phyloP scores from a whole-genome alignment of 2,329 filamentous ascomycete genomes.

The Xylaria sp. region DNA sequence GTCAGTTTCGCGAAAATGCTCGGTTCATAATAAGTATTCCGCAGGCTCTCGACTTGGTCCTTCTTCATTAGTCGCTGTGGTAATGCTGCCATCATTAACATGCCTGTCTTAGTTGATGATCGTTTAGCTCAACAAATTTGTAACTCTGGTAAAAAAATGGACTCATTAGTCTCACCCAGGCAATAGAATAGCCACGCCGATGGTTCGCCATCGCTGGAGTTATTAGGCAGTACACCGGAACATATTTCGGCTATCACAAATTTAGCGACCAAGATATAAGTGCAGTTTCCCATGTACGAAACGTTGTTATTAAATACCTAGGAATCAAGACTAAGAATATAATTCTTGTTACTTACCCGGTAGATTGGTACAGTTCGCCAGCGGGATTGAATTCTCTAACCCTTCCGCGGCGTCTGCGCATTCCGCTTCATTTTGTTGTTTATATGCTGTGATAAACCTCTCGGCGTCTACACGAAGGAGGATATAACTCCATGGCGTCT shows the following conservation, averaged over 20 bases:
- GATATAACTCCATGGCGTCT: conserved; percentile 6
- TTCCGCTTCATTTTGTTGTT: background rate
- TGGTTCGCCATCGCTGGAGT: background rate
- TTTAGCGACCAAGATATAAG: background rate
- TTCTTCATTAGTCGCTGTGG: background rate
- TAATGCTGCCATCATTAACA: conserved; percentile 17
- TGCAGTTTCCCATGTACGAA: background rate
- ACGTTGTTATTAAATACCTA: background rate
- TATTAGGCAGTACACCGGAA: background rate
- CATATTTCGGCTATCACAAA: background rate
- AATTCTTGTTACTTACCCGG: background rate
- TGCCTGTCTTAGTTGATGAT: background rate
- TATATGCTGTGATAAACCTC: background rate
- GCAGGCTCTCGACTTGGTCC: background rate
- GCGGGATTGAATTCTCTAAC: background rate
- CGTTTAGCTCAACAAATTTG: background rate
- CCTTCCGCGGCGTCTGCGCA: background rate
- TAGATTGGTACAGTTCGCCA: background rate
- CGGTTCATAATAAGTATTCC: background rate
- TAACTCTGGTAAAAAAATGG: background rate
- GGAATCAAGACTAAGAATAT: background rate
- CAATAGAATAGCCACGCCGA: conserved; percentile 10
- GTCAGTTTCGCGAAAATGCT: background rate
- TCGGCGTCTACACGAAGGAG: background rate
- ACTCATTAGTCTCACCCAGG: conserved; percentile 2